Evolutionary conservation across 305 asterid genomes (phyloP).

Genomic region (Petunia hybrid): DNA sequence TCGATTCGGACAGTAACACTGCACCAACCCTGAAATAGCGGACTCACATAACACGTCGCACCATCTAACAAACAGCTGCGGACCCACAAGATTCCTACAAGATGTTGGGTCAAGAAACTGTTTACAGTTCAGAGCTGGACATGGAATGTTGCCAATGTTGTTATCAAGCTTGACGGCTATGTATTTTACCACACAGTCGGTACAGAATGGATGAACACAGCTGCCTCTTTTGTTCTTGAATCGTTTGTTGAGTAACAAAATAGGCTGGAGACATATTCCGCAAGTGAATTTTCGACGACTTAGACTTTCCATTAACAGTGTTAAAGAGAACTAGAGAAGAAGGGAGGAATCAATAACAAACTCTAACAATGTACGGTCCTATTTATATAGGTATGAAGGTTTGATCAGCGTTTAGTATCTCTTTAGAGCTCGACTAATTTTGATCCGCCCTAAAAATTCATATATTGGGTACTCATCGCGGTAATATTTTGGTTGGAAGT

Average conservation of each 20-base stretch:
- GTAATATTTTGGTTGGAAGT: too few relatives aligned
- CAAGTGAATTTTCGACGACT: constrained; percentile 52
- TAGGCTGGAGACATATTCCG: constrained; percentile 77
- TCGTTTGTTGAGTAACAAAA: constrained; percentile 27
- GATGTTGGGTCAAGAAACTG: constrained; percentile 62
- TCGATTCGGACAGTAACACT: constrained; percentile 65
- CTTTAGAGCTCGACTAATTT: too few relatives aligned
- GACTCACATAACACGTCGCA: constrained; percentile 52
- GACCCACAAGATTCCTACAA: constrained; percentile 49
- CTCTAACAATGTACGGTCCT: too few relatives aligned
- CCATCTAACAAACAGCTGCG: constrained; percentile 52
- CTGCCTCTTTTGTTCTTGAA: constrained; percentile 43
- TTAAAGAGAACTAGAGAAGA: too few relatives aligned
- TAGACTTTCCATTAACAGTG: too few relatives aligned
- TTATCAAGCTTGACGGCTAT: constrained; percentile 68
- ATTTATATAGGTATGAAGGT: too few relatives aligned
- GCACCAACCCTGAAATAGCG: constrained; percentile 45
- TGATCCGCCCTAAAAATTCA: too few relatives aligned
- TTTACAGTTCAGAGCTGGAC: constrained; percentile 63
- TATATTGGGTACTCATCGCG: too few relatives aligned
- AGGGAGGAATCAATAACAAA: too few relatives aligned
- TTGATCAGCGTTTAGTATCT: too few relatives aligned
- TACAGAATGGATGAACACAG: constrained; percentile 70
- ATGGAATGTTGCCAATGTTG: constrained; percentile 51
- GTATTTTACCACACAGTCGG: constrained; percentile 70